Conservation (phyloP, 2,329 filamentous ascomycete species). For the Diaporthe citri region DNA sequence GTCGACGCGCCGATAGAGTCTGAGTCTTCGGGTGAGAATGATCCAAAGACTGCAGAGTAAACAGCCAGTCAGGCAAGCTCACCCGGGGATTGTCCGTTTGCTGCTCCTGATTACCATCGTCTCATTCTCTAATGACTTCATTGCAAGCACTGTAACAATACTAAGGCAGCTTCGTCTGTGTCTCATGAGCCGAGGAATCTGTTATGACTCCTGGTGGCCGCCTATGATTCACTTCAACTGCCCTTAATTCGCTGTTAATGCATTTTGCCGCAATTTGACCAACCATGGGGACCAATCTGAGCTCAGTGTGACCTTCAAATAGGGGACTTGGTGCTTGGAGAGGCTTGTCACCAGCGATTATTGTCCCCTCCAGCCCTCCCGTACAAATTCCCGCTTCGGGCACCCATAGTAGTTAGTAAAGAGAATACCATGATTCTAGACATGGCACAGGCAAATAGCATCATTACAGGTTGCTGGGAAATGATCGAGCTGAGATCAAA, state of each 20-base stretch:
- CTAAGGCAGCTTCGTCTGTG: not conserved
- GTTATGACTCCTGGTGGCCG: not conserved
- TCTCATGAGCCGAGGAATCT: not conserved
- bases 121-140: not conserved
- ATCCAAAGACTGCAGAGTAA: not conserved
- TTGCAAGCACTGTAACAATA: not conserved
- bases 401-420: not conserved
- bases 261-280: not conserved
- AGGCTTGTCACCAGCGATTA: too few species aligned
- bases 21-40: not conserved
- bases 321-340: too few species aligned
- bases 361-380: too few species aligned
- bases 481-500: too few species aligned
- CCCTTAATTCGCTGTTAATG: not conserved
- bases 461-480: not conserved
- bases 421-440: too few species aligned
- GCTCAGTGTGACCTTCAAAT: too few species aligned
- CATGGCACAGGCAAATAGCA: not conserved
- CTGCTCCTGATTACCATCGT: not conserved
- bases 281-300: not conserved
- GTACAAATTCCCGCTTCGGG: not conserved
- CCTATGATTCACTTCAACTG: not conserved
- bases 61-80: not conserved
- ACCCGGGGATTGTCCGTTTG: not conserved
- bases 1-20: not conserved